A percentile compares a stretch with the other conserved stretches of the same genome.
Conservation (phyloP, 2,329 filamentous ascomycete genomes). For the Pestalotiopsis sp. region DNA sequence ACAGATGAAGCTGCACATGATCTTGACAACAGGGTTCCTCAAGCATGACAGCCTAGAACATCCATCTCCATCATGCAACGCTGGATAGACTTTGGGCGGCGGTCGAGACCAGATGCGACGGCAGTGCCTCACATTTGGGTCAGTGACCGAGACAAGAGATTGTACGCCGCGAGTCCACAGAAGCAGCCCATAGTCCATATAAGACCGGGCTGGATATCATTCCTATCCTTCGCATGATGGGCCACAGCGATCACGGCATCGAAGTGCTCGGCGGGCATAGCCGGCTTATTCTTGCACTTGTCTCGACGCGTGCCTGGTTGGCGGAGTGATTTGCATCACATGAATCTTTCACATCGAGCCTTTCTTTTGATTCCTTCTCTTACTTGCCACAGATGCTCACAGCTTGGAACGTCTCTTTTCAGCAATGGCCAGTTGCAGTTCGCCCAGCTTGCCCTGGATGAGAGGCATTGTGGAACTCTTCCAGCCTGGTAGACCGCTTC, state of each 20-base stretch:
- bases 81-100: background rate
- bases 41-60: too few species aligned
- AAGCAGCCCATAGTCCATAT: background rate
- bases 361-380: background rate
- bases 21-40: too few species aligned
- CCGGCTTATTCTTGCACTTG: too few species aligned
- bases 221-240: too few species aligned
- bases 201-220: too few species aligned
- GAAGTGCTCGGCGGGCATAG: too few species aligned
- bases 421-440: slow-evolving; percentile 5
- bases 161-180: background rate
- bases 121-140: background rate
- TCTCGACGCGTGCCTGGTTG: too few species aligned
- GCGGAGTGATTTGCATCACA: too few species aligned
- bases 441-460: slow-evolving; percentile 14
- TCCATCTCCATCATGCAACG: too few species aligned
- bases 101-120: background rate
- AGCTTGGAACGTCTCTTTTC: slow-evolving; percentile 1
- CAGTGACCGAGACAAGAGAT: background rate
- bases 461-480: slow-evolving; percentile 19
- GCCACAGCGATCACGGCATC: too few species aligned
- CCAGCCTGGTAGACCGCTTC: slow-evolving; percentile 17
- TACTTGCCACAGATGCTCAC: background rate
- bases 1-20: too few species aligned
- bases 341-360: background rate